These are phyloP conservation scores for Claviceps africana DNA, from an alignment of 2,329 filamentous ascomycete genomes.

Conservation along the genomic window DNA sequence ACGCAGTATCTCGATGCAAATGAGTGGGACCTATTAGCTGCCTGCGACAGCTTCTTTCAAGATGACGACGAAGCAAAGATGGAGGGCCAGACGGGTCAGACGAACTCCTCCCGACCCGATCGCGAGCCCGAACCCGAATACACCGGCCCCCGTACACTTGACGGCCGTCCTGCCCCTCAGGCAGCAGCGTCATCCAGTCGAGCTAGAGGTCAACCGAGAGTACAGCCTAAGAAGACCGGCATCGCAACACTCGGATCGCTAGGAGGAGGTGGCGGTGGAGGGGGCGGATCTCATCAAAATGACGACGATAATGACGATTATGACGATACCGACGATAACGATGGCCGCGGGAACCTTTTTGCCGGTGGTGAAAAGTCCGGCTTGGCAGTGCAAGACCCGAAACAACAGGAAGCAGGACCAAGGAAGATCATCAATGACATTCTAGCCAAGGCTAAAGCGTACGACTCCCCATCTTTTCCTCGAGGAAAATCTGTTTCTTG, in stretches of 20 bases:
- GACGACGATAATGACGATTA: conserved; percentile 45
- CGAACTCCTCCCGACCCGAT: conserved; percentile 1
- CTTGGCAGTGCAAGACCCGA: conserved; percentile 51
- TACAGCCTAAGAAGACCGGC: conserved; percentile 42
- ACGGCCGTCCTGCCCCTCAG: conserved; percentile 43
- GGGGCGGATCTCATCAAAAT: conserved; percentile 27
- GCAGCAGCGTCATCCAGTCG: conserved; percentile 17
- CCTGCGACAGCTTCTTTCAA: conserved; percentile 48
- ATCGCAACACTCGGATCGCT: conserved; percentile 46
- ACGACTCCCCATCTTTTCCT: conserved; percentile 10
- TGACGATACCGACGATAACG: conserved; percentile 41
- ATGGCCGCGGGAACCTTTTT: conserved; percentile 55
- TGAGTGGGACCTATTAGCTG: conserved; percentile 51
- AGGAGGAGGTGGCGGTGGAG: conserved; percentile 19
- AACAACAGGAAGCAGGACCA: conserved; percentile 29
- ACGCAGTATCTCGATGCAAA: conserved; percentile 50
- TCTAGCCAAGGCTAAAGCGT: conserved; percentile 50
- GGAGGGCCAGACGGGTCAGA: conserved; percentile 17
- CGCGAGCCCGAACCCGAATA: conserved; percentile 33
- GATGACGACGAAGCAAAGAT: conserved; percentile 37
- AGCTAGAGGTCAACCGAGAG: conserved; percentile 19
- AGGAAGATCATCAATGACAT: conserved; percentile 49
- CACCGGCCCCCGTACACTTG: conserved; percentile 47
- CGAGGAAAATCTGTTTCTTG: too few relatives aligned
- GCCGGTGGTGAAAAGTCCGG: conserved; percentile 77